Evolutionary conservation across 1,284 basidiomycete species (phyloP).

Genomic region (Ceratobasidium sp.): DNA sequence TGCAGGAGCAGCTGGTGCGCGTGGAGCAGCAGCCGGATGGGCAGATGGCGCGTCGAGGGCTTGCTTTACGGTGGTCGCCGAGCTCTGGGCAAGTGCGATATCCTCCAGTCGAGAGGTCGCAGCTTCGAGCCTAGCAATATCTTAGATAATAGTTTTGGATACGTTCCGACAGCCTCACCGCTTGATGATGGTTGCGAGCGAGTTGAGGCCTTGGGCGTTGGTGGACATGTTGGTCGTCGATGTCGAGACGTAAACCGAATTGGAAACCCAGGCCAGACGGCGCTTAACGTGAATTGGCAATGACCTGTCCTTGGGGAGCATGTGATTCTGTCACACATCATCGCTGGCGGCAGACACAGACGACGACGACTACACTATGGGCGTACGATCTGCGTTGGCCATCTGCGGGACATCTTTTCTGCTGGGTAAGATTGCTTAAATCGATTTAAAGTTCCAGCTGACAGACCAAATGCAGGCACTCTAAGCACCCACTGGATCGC

Average conservation of each 20-base stretch:
- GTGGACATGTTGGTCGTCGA: constrained; percentile 29
- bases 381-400: constrained; percentile 70
- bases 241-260: constrained; percentile 7
- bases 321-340: constrained; percentile 31
- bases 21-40: constrained; percentile 46
- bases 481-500: constrained; percentile 88
- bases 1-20: constrained; percentile 43
- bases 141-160: constrained; percentile 8
- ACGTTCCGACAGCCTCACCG: constrained; percentile 60
- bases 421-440: constrained; percentile 61
- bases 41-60: constrained; percentile 42
- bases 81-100: constrained; percentile 64
- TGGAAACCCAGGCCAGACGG: constrained; percentile 11
- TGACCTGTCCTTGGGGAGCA: not conserved
- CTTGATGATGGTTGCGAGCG: constrained; percentile 80
- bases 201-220: constrained; percentile 61
- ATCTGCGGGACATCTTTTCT: constrained; percentile 78
- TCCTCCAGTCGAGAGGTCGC: constrained; percentile 96
- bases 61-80: constrained; percentile 47
- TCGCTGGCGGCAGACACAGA: constrained; percentile 20
- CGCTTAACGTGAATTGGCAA: constrained; percentile 21
- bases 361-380: constrained; percentile 61
- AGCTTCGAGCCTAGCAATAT: constrained; percentile 75
- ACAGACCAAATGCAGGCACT: no score
- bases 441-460: no score